Conservation (phyloP, 208 protist species). For the Trypanosoma conorhini region DNA sequence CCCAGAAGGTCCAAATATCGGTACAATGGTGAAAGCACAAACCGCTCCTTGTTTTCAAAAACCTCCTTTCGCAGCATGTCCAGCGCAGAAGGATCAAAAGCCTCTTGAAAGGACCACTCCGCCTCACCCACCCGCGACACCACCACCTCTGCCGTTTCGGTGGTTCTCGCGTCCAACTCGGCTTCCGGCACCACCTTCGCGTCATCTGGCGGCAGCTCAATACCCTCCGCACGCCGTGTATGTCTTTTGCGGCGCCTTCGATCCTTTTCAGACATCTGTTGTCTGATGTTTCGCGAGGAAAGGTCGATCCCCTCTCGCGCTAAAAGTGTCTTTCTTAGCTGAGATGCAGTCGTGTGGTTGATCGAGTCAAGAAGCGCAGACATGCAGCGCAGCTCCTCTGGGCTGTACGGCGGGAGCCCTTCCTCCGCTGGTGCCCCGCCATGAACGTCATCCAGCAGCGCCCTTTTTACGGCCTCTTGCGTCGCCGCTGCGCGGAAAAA, state of each 20-base stretch:
- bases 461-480: conserved; percentile 4
- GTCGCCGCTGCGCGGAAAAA: conserved; percentile 37
- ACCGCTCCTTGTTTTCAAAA: conserved; percentile 55
- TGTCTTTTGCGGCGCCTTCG: conserved; percentile 23
- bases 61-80: conserved; percentile 66
- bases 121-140: not conserved
- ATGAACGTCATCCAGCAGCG: conserved; percentile 4
- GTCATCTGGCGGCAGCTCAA: not conserved
- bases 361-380: conserved; percentile 51
- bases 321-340: conserved; percentile 32
- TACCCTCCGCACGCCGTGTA: not conserved
- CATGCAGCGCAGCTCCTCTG: conserved; percentile 57
- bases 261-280: conserved; percentile 17
- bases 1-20: conserved; percentile 74
- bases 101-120: conserved; percentile 32
- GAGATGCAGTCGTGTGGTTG: conserved; percentile 32
- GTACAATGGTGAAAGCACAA: conserved; percentile 73
- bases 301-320: conserved; percentile 33
- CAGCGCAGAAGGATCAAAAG: conserved; percentile 42
- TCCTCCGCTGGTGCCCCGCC: not conserved
- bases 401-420: conserved; percentile 25
- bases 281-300: conserved; percentile 10
- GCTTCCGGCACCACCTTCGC: not conserved
- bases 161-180: not conserved
- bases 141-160: not conserved